Base-by-base conservation (phyloP, 768 basidiomycete species). In the Macrolepiota dolichaula region DNA sequence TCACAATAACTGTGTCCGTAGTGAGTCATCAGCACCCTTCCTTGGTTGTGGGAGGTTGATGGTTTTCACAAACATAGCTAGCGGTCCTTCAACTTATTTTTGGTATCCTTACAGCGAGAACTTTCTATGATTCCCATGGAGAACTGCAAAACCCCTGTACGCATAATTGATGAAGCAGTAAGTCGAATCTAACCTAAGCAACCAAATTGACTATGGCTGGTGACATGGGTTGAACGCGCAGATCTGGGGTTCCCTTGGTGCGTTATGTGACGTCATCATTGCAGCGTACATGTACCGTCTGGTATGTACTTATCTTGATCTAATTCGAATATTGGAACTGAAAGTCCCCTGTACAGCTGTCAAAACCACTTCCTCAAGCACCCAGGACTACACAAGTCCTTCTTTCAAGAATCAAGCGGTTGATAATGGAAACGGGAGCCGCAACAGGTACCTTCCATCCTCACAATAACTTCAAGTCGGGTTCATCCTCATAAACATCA, bases 391-490 rank as follows among this genome's bases (percentile, higher is more conserved):
- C 58, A 1, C 58, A 59, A 59, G 40, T 19, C 13, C 17, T 44
- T n/a, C n/a, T 59, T n/a, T 52, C 40, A 15, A 40, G 24, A 29
- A 32, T 35, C 38, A 53, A 44, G 24, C 38, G 58, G 24, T 24
- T 59, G 1, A 2, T 59, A 17, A 22, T 59, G n/a, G 58, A 59
- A 59, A 59, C 58, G 1, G 58, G 58, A 11, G 15, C 37, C 15
- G 12, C 53, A 10, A 59, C 51, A 22, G 58, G 58, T 59, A 17
- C n/a, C 22, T 19, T 37, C 17, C 32, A 15, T 5, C 12, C 47
- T 11, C 19, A 24, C 19, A 17, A 5, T 36, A 1, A n/a, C n/a
- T 42, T 9, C 2, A 37, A 35, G 15, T 17, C 12, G 15, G 22
- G 11, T 27, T 1, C 4, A 17, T 10, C 17, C 10, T 36, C n/a